Evolutionary conservation across 2,329 filamentous ascomycete species (phyloP), one percentile per base, ranked within the genome.

Genomic region (Chrysoporthe cubensis): DNA sequence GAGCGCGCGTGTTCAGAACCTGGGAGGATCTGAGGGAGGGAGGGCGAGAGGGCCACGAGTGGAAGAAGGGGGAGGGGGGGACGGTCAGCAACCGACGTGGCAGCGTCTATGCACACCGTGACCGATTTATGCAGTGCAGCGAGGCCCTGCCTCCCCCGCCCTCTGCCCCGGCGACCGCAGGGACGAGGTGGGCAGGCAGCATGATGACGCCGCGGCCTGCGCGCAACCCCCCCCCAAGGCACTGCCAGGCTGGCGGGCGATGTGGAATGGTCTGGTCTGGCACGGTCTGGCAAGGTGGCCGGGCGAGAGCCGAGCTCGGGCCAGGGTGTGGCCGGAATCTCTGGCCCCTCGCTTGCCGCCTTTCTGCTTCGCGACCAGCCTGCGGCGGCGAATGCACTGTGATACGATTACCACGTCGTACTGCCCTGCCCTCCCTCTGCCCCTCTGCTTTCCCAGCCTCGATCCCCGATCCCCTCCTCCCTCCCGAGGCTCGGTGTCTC

Each of bases 401-500:
- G 8, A 34, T 61, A 18, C 26, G 26, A 50, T 18, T 13, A 50
- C 32, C 32, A 62, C 43, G 44, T n/a, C 18, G 43, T 18, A 16
- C 32, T 40, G 34, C 57, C 46, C 26, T 26, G 26, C 26, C 26
- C 26, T 26, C 11, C 61, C 26, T 48, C 21, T 37, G 62, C 43
- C 48, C 26, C 21, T 21, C 48, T 21, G 54, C 9, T 32, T 18
- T 58, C 50, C 56, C 4, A 54, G 56, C 54, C 66, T 44, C 43
- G 40, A 54, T 66, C 67, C 60, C 66, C 60, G 67, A 48, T 16
- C 32, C 42, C 4, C 9, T 32, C 14, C 40, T 26, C 26, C 48
- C 26, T 11, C 48, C 48, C 48, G 54, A 16, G 46, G 43, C 48
- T 62, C 26, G 50, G 21, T 57, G 7, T 52, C 21, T 58, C 50